Evolutionary conservation across 441 rosid genomes (phyloP).

Genomic region (Macaranga tanarius): DNA sequence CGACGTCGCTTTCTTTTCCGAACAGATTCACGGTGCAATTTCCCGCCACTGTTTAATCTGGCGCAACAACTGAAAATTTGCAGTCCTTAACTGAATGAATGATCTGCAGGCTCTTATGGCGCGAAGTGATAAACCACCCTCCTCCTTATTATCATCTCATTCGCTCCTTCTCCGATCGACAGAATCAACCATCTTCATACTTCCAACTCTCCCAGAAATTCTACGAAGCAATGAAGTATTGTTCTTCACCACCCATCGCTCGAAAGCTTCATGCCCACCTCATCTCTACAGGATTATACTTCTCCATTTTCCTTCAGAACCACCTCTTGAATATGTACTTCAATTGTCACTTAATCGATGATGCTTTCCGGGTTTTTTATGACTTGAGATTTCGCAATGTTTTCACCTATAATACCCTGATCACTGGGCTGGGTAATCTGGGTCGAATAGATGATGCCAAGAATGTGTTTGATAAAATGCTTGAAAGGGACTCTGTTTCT

Average conservation of each 20-base stretch:
- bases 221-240: slow-evolving; percentile 19
- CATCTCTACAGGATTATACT: slow-evolving; percentile 6
- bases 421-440: slow-evolving; percentile 8
- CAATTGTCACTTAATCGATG: slow-evolving; percentile 13
- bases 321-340: slow-evolving; percentile 21
- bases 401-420: slow-evolving; percentile 23
- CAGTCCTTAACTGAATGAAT: not conserved
- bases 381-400: slow-evolving; percentile 16
- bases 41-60: not conserved
- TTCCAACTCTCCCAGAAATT: slow-evolving; percentile 18
- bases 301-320: slow-evolving; percentile 22
- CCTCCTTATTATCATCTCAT: not conserved
- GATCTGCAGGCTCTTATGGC: not conserved
- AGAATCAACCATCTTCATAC: not conserved
- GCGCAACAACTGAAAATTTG: not conserved
- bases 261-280: slow-evolving; percentile 20
- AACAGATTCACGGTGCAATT: not conserved
- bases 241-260: slow-evolving; percentile 7
- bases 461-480: slow-evolving; percentile 32
- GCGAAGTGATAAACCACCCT: not conserved
- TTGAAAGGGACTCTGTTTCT: slow-evolving; percentile 26
- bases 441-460: slow-evolving; percentile 18
- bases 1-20: no score
- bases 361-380: slow-evolving; percentile 20
- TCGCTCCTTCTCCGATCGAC: slow-evolving; percentile 10